Base-by-base conservation (phyloP, 2,329 filamentous ascomycete species). In the Paracoccidioides lutzii region DNA sequence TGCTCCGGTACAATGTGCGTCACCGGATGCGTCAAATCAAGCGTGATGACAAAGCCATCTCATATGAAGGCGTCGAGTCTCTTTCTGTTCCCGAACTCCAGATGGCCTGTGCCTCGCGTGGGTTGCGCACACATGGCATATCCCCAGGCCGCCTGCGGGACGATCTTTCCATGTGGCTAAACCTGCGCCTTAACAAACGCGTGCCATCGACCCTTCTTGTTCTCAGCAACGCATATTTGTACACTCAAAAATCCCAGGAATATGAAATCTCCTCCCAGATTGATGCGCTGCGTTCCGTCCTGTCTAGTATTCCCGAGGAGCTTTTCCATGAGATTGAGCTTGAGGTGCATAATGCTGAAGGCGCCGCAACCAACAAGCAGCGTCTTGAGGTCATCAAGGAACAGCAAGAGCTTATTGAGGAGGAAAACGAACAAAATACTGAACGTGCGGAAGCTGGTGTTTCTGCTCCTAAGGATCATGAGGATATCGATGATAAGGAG, bases 11-110 rank as follows among this genome's bases (percentile, higher is more conserved):
- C 75, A 90, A 95, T 70, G 83, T 98, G 65, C 88, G 93, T 57
- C 90, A 97, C 74, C 88, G 91, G 60, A 98, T 98, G 93, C 84
- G 91, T 65, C 93, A 98, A 74, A 97, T 97, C 78, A 98, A 98
- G 83, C 85, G 91, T 60, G 93, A 98, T 67, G 93, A 98, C 74
- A 85, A 84, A 62, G 90, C 90, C 60, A 98, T 98, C 68, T 87
- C 83, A 69, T 95, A 85, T 67, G 93, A 98, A 73, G 90, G 93
- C 38, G 85, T 98, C 35, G 90, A 95, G 58, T 90, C 86, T 54
- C 81, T 98, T 53, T 94, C 90, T n/a, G 90, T 97, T 0, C 80
- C 85, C 1, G 93, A 98, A 72, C 80, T 98, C 49, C 93, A 97
- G 76, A 87, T 84, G 66, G 93, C 93, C 1, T 94, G 89, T 69